phyloP scores from a whole-genome alignment of 192 early-diverging fungal species.

The Coemansia sp. region DNA sequence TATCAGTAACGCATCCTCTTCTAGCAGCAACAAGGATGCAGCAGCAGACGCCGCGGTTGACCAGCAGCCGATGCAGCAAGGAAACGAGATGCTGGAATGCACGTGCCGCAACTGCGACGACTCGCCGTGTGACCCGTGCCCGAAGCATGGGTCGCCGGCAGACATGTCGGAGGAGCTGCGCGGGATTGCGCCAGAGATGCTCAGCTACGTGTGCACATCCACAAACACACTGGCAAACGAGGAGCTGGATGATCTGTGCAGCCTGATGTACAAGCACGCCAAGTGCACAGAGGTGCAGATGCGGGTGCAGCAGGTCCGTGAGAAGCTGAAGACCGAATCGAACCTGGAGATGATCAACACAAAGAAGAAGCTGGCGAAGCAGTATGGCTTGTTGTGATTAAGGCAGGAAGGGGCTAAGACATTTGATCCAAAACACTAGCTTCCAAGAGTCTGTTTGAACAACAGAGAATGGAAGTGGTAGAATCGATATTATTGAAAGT shows the following conservation, averaged over 20 bases:
- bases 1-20: not conserved
- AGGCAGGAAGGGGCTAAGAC: too few species aligned
- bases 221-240: slow-evolving; percentile 42
- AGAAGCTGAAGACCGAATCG: slow-evolving; percentile 36
- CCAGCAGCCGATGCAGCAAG: slow-evolving; percentile 5
- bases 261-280: slow-evolving; percentile 53
- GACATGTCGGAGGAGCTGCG: slow-evolving; percentile 43
- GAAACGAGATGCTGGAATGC: slow-evolving; percentile 6
- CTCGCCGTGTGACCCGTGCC: slow-evolving; percentile 24
- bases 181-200: slow-evolving; percentile 42
- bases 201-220: slow-evolving; percentile 43
- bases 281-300: slow-evolving; percentile 52
- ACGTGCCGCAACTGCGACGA: slow-evolving; percentile 31
- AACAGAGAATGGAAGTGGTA: too few species aligned
- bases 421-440: too few species aligned
- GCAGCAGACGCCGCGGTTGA: not conserved
- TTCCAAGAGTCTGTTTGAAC: too few species aligned
- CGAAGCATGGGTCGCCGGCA: slow-evolving; percentile 42
- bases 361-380: slow-evolving; percentile 30
- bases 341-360: slow-evolving; percentile 39
- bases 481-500: too few species aligned
- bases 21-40: too few species aligned
- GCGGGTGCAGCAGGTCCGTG: slow-evolving; percentile 42
- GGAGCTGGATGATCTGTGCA: slow-evolving; percentile 52
- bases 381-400: slow-evolving; percentile 31